Conservation (phyloP, 768 basidiomycete species). For the Phaffia tasmanica region DNA sequence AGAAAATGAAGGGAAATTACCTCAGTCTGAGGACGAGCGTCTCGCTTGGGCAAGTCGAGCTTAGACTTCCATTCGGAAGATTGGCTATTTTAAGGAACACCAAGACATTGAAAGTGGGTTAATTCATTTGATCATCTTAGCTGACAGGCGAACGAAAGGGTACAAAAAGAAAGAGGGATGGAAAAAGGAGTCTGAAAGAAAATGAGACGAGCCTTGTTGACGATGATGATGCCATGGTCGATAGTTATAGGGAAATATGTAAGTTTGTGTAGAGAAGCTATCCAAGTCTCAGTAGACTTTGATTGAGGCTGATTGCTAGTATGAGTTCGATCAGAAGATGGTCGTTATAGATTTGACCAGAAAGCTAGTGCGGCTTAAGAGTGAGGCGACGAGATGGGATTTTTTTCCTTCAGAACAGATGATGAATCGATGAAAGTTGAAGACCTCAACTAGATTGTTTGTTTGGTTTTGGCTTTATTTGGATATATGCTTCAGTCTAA, state of each 20-base stretch:
- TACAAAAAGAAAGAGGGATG: background rate
- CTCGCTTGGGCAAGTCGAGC: conserved; percentile 39
- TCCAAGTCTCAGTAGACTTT: too few relatives aligned
- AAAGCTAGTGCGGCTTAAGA: too few relatives aligned
- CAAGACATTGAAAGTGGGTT: background rate
- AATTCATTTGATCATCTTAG: background rate
- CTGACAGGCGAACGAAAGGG: background rate
- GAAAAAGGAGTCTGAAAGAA: background rate
- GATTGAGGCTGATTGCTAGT: too few relatives aligned
- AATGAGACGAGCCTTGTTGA: conserved; percentile 9
- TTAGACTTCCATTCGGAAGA: conserved; percentile 28
- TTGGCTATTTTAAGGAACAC: background rate
- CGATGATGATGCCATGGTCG: conserved; percentile 11
- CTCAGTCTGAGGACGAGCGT: conserved; percentile 87
- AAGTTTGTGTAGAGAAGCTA: too few relatives aligned
- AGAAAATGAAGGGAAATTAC: conserved; percentile 30
- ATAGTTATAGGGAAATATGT: background rate
- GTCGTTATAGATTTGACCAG: too few relatives aligned
- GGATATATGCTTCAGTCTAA: too few relatives aligned
- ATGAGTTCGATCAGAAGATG: too few relatives aligned
- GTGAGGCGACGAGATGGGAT: too few relatives aligned
- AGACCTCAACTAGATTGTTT: too few relatives aligned
- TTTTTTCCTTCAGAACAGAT: too few relatives aligned
- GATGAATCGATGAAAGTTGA: too few relatives aligned
- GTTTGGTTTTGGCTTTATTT: too few relatives aligned